Evolutionary conservation across 179 eudicot species (phyloP).

Genomic region (Drosera spatulata): DNA sequence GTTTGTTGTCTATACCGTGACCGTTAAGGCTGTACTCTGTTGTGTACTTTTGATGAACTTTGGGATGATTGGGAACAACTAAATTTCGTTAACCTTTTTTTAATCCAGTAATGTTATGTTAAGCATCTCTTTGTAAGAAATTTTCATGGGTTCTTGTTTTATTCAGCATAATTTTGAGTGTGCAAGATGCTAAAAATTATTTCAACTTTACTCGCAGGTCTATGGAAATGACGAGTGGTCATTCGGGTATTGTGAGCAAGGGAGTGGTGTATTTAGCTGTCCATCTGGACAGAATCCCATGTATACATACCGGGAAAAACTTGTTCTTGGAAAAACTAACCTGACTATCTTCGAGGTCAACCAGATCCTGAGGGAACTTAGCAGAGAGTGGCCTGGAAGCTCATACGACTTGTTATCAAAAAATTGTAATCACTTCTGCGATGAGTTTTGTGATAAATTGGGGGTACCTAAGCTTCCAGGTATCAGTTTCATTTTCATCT

Average conservation of each 20-base stretch:
- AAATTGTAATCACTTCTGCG: conserved; percentile 96
- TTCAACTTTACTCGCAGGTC: conserved; percentile 33
- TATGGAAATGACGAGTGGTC: conserved; percentile 94
- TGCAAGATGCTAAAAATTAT: too few species aligned
- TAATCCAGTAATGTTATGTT: too few species aligned
- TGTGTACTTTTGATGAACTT: too few species aligned
- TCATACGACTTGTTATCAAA: conserved; percentile 73
- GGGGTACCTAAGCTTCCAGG: conserved; percentile 95
- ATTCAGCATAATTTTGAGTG: too few species aligned
- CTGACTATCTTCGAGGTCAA: conserved; percentile 41
- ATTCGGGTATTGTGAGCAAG: conserved; percentile 89
- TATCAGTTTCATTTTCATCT: conserved; percentile 5
- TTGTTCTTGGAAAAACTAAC: conserved; percentile 64
- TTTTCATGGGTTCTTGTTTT: too few species aligned
- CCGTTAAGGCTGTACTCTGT: too few species aligned
- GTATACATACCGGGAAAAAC: conserved; percentile 83
- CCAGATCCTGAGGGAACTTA: conserved; percentile 74
- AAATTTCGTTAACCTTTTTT: too few species aligned
- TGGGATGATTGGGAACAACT: too few species aligned
- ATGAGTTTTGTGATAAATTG: conserved; percentile 76
- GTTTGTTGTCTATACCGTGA: too few species aligned
- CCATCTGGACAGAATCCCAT: conserved; percentile 82
- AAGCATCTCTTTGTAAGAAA: too few species aligned
- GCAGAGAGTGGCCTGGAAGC: conserved; percentile 90
- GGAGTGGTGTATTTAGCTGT: conserved; percentile 88